phyloP scores from a whole-genome alignment of 495 filamentous ascomycete genomes.

The Xylaria palmicola region DNA sequence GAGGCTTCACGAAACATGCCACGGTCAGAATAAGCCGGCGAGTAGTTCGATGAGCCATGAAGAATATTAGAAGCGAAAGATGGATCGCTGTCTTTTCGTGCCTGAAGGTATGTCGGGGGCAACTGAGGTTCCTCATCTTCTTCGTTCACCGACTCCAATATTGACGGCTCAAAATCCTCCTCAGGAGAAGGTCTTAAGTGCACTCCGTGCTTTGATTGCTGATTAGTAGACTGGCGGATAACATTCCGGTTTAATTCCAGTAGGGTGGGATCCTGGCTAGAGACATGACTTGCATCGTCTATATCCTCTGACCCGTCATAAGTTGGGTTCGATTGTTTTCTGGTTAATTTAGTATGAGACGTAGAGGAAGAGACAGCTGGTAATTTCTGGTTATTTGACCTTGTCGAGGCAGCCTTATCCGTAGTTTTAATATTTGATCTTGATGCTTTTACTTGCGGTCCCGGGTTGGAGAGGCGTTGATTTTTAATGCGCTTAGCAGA shows the following conservation, averaged over 20 bases:
- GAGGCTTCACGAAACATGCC: conserved; percentile 24
- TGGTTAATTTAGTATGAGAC: background rate
- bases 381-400: background rate
- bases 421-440: background rate
- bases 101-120: conserved; percentile 23
- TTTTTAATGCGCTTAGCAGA: background rate
- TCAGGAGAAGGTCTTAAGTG: conserved; percentile 1
- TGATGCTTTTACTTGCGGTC: background rate
- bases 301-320: conserved; percentile 16
- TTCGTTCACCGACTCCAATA: conserved; percentile 28
- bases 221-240: conserved; percentile 19
- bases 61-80: conserved; percentile 44
- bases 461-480: background rate
- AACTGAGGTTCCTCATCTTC: conserved; percentile 33
- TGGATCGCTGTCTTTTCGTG: conserved; percentile 33
- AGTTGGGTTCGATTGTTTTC: conserved; percentile 5
- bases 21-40: conserved; percentile 30
- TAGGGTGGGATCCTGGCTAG: conserved; percentile 10
- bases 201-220: conserved; percentile 13
- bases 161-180: conserved; percentile 49
- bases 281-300: background rate
- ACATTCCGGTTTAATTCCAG: conserved; percentile 27
- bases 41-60: conserved; percentile 28
- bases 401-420: background rate
- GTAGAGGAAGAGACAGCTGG: background rate